Evolutionary conservation across 2,329 filamentous ascomycete species (phyloP), one percentile per base, ranked within the genome.

Genomic region (Exophiala bonariae): DNA sequence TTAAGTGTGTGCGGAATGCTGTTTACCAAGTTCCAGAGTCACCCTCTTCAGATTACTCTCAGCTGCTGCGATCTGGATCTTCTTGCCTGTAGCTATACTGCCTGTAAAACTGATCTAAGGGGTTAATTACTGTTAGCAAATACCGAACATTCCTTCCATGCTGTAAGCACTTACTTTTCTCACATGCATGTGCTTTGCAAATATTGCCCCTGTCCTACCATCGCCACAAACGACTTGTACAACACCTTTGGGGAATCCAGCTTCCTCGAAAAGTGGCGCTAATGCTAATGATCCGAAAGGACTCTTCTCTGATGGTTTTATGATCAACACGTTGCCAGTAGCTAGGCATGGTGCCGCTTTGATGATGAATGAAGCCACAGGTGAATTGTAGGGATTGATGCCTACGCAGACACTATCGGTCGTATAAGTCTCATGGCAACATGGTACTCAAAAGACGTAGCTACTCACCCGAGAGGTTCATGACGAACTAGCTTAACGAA

Each of bases 41-140:
- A 81, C 72, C 18, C 80, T 70, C 70, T 83, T 84, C 14, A 85
- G 65, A 0, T 78, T 80, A 14, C 42, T 46, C 59, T 73, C 70
- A 18, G 76, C 71, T 43, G 72, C 74, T 9, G 71, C 74, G 41
- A 71, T 72, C 70, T 81, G 75, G 46, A 85, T 76, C 61, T 73
- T 74, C 68, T 82, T 83, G 10, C 81, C 82, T 0, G 78, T 82
- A 0, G 70, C 67, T 4, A 71, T 78, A n/a, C 78, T 82, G 2
- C 82, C 81, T 0, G 82, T 85, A 64, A 86, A 85, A 54, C 71
- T 74, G 59, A 85, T 77, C 70, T 82, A n/a, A n/a, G n/a, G n/a
- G n/a, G n/a, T n/a, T n/a, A n/a, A n/a, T n/a, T n/a, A n/a, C n/a
- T n/a, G n/a, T 85, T 44, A 75, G 70, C 45, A 84, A 74, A 16